Base-by-base conservation (phyloP, 2,329 filamentous ascomycete genomes). In the Fusarium compactum region DNA sequence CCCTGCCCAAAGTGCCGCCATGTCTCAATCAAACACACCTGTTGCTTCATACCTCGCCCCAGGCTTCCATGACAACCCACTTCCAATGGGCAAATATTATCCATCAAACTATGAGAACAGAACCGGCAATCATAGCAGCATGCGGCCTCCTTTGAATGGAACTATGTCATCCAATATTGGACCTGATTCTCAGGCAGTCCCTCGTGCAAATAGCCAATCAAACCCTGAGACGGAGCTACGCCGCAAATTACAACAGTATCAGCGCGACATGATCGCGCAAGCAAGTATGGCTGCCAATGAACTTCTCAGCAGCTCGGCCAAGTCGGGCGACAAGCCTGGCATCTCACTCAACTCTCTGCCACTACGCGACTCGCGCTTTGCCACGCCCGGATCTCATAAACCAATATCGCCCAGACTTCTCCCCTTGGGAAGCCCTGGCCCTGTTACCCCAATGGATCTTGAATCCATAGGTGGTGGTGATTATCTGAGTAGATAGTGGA, bases 51-150 rank as follows among this genome's bases (percentile, higher is more conserved):
- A 87, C 64, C 80, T 85, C 32, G 85, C 86, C 9, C 83, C 82
- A 27, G 85, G 85, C 4, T 79, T 84, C 40, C 82, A 85, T 52
- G 82, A 83, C 40, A 82, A 78, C 38, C 78, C 82, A 6, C 78
- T 88, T 32, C 86, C 87, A 0, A 81, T 89, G 78, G 88, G 88
- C 25, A 90, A 90, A 78, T 90, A 90, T 72, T 89, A 90, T 62
- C 88, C 88, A 1, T 85, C 86, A 27, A 90, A 90, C 77, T 90
- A 89, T 71, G 86, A 88, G 69, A 81, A 79, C 29, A 76, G 81
- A 52, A 79, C 78, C 52, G 69, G 66, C 22, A 68, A 69, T 10
- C 67, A 75, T 24, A 51, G 73, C 40, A 69, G 62, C n/a, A 44
- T 69, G 8, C 74, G 68, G 18, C 73, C 65, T n/a, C 63, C 67